Conservation (phyloP, 176 grass and related monocot genomes). For the Phragmites australis region DNA sequence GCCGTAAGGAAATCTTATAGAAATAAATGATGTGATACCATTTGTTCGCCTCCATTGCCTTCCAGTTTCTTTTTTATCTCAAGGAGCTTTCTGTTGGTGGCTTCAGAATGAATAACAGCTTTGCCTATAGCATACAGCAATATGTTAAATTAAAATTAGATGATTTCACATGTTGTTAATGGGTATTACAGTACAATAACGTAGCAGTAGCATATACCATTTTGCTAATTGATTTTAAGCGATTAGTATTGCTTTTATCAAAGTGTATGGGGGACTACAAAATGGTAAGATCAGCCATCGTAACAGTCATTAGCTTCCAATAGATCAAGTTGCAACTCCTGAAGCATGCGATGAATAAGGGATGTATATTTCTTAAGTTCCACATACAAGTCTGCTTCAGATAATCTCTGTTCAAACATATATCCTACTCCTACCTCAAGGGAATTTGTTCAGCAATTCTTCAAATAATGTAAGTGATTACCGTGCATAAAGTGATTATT, state of each 20-base stretch:
- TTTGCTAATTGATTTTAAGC: background rate
- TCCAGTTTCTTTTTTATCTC: constrained; percentile 76
- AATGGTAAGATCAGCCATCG: background rate
- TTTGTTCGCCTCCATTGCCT: constrained; percentile 43
- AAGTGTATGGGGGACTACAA: background rate
- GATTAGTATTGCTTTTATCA: background rate
- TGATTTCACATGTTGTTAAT: background rate
- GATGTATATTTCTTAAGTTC: background rate
- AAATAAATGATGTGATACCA: constrained; percentile 37
- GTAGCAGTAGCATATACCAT: background rate
- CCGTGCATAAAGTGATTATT: constrained; percentile 9
- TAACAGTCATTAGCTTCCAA: background rate
- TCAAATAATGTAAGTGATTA: background rate
- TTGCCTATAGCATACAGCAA: constrained; percentile 61
- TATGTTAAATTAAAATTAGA: background rate
- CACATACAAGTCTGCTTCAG: background rate
- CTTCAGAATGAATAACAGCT: constrained; percentile 84
- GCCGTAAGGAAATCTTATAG: background rate
- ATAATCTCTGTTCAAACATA: background rate
- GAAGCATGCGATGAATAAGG: background rate
- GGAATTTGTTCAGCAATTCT: background rate
- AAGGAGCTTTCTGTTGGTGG: constrained; percentile 71
- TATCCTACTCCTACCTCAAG: background rate
- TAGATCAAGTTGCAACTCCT: background rate
- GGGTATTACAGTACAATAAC: background rate